Evolutionary conservation across 2,329 filamentous ascomycete species (phyloP), one percentile per base, ranked within the genome.

Genomic region (Neofusicoccum parvum): DNA sequence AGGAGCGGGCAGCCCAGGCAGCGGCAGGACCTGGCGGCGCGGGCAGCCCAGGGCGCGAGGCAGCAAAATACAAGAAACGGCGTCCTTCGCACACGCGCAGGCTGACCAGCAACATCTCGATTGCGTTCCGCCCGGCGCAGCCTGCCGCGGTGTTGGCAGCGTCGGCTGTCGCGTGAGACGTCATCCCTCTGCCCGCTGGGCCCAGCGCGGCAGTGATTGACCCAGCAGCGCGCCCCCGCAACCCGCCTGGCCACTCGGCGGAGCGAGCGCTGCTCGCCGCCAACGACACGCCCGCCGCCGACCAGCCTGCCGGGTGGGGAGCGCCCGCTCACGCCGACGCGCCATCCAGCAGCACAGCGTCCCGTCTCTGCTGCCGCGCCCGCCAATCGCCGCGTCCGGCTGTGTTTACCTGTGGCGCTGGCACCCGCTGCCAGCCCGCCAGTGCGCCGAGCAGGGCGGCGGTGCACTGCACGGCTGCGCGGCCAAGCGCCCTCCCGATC

Each of bases 401-500:
- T 10, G 20, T 54, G 51, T 54, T 54, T 54, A 41, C 14, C 54
- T 59, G 54, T 59, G 54, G 54, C 54, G 54, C 37, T 56, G 53
- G 51, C 27, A 32, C 27, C 27, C 5, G 27, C 27, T 7, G n/a
- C 17, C 43, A 45, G 43, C 43, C 17, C 43, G 43, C 7, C 5
- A 15, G 43, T 15, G n/a, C n/a, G 5, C 14, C 36, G 37, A 11
- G 32, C 11, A 15, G 37, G 12, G 27, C 39, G 32, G 41, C 54
- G 27, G 39, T 59, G 39, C 54, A 45, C 10, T 11, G 14, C 14
- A 23, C 23, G 23, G 23, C 23, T 23, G 23, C 23, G 23, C 23
- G 23, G 23, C 27, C 27, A 32, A 32, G 5, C 6, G 27, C 27
- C 5, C 27, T 32, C 27, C 27, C 27, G 27, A 32, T 32, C 27